These are phyloP conservation scores for Plectosphaerella plurivora DNA, from an alignment of 2,329 filamentous ascomycete species.

Conservation along the genomic window DNA sequence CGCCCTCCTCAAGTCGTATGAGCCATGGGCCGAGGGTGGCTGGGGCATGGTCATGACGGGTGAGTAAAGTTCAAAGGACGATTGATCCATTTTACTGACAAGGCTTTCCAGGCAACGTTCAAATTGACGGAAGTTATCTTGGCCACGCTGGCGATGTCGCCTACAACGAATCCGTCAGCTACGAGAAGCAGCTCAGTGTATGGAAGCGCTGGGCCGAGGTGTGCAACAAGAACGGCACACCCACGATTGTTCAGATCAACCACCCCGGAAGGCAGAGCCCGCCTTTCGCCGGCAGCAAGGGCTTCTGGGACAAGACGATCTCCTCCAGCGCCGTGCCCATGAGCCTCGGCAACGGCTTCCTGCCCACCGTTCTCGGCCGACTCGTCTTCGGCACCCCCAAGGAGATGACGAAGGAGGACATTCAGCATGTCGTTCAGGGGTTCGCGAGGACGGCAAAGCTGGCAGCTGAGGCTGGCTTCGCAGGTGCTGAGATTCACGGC, in stretches of 20 bases:
- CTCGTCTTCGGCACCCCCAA: conserved; percentile 49
- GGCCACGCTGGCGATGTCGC: conserved; percentile 27
- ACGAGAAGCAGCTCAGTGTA: conserved; percentile 20
- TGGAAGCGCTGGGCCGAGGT: conserved; percentile 33
- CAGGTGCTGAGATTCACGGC: conserved; percentile 39
- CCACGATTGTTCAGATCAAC: conserved; percentile 38
- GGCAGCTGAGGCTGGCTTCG: conserved; percentile 38
- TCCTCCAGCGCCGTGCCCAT: conserved; percentile 39
- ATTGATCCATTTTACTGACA: not conserved
- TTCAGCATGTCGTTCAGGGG: conserved; percentile 43
- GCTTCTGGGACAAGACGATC: conserved; percentile 31
- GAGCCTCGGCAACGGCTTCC: conserved; percentile 30
- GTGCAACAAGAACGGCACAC: conserved; percentile 25
- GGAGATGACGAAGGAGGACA: conserved; percentile 51
- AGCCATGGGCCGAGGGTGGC: conserved; percentile 46
- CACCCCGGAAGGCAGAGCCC: conserved; percentile 43
- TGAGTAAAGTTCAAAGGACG: conserved; percentile 4
- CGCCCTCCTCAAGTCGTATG: conserved; percentile 40
- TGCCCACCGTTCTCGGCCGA: conserved; percentile 23
- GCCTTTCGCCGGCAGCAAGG: conserved; percentile 27
- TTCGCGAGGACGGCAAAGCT: conserved; percentile 51
- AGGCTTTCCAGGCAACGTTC: conserved; percentile 33
- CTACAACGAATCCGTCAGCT: conserved; percentile 22
- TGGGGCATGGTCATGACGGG: conserved; percentile 50
- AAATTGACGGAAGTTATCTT: conserved; percentile 32